Percentiles rank a stretch among this genome's conserved stretches.
phyloP scores from a whole-genome alignment of 2,329 filamentous ascomycete genomes.

The Colletotrichum kahawae region DNA sequence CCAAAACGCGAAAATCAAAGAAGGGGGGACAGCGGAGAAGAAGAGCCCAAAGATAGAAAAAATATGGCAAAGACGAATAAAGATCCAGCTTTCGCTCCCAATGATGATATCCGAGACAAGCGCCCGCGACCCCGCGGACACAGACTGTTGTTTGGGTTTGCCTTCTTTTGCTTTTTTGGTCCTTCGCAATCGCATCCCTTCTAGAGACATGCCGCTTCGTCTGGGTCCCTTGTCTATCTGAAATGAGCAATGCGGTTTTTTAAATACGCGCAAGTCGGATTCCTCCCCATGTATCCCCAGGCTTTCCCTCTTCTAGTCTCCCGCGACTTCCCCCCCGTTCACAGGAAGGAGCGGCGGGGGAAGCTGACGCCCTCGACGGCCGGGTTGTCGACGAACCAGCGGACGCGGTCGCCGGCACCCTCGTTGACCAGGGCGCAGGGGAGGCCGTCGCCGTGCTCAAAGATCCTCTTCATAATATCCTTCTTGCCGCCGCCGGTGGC shows the following conservation, averaged over 20 bases:
- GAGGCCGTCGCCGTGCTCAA: conserved; percentile 80
- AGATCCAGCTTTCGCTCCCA: conserved; percentile 1
- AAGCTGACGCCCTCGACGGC: conserved; percentile 87
- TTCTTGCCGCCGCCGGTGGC: conserved; percentile 90
- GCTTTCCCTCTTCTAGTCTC: background rate
- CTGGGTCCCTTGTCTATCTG: conserved; percentile 10
- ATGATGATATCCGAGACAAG: background rate
- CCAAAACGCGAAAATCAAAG: background rate
- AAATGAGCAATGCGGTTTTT: conserved; percentile 2
- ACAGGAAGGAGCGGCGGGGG: conserved; percentile 73
- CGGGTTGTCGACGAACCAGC: conserved; percentile 91
- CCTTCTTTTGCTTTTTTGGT: background rate
- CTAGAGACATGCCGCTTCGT: conserved; percentile 4
- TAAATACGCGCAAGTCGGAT: background rate
- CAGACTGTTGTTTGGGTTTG: background rate
- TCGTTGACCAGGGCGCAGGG: conserved; percentile 92
- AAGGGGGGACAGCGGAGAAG: background rate
- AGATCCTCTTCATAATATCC: conserved; percentile 90
- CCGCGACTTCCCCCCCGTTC: conserved; percentile 6
- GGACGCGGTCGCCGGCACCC: conserved; percentile 81
- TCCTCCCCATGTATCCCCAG: background rate
- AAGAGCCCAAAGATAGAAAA: background rate
- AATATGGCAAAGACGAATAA: background rate
- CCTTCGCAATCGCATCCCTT: background rate
- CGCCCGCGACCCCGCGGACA: background rate